These are phyloP conservation scores for Leccinum incarnatum DNA, from an alignment of 768 basidiomycete genomes.

Conservation along the genomic window DNA sequence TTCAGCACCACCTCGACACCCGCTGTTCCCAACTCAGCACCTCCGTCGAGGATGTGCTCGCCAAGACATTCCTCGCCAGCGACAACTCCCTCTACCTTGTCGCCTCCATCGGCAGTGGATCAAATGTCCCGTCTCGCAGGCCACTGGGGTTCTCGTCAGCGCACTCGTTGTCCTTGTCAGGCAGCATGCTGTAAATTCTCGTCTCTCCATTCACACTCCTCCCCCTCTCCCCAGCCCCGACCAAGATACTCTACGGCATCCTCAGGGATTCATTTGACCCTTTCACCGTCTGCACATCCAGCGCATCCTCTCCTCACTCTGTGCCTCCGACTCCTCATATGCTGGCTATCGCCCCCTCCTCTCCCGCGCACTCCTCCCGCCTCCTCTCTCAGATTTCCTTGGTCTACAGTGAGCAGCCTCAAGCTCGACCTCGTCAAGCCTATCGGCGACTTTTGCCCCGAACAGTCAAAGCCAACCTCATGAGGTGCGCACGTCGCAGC, in stretches of 20 bases:
- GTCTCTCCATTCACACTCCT: no score
- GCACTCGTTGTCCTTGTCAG: no score
- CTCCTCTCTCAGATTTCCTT: conserved; percentile 89
- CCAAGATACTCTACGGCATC: conserved; percentile 55
- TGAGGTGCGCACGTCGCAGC: conserved; percentile 82
- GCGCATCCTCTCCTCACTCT: conserved; percentile 68
- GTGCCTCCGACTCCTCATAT: conserved; percentile 46
- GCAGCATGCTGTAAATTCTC: no score
- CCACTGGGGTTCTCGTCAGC: no score
- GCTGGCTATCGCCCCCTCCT: conserved; percentile 86
- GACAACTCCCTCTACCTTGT: no score
- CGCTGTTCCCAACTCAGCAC: no score
- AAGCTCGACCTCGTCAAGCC: conserved; percentile 72
- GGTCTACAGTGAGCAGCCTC: conserved; percentile 78
- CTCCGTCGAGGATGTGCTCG: no score
- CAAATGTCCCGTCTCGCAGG: no score
- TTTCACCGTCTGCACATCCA: conserved; percentile 70
- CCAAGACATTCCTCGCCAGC: no score
- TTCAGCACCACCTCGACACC: no score
- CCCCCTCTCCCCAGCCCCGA: neutral
- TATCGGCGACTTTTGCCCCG: conserved; percentile 57
- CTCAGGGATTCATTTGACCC: conserved; percentile 95
- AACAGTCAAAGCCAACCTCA: conserved; percentile 92
- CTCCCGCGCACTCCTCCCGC: conserved; percentile 80
- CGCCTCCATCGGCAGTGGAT: no score